Base-by-base conservation (phyloP, 1,284 basidiomycete species). In the Cryptococcus sp. region DNA sequence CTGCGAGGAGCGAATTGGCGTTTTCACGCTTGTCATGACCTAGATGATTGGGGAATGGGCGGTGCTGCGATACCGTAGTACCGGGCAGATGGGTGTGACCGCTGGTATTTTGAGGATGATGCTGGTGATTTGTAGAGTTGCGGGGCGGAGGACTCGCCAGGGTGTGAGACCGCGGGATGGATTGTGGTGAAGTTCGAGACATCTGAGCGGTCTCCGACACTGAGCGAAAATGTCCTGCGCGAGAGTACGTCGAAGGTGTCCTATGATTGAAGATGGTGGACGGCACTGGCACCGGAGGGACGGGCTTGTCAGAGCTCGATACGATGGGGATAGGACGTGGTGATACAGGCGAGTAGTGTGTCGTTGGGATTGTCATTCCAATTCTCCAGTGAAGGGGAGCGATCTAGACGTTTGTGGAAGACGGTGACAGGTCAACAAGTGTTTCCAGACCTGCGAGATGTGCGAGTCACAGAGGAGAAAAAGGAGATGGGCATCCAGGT, bases 211-310 rank as follows among this genome's bases (percentile, higher is more conserved):
- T 54, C 27, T 59, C 52, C 16, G 52, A 54, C 13, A 23, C 42
- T 15, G 57, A 59, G 11, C 57, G 41, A 22, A 46, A 23, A 52
- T 54, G 57, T n/a, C 42, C 47, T 38, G 46, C 42, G 35, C 48
- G 47, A 47, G 45, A 30, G 45, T 47, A 52, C 6, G 55, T 38
- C 35, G 55, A 52, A n/a, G 50, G 22, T 1, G 27, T 20, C 39
- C 43, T 46, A 13, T 46, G 35, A 7, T 20, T 30, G 11, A 48
- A 43, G 35, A 50, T 43, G 20, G 47, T 55, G 7, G 47, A 48
- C 43, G 47, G 35, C 10, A 8, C 30, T 4, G 30, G 30, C 13
- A 35, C 30, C 10, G 30, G 30, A 35, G 30, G 8, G 13, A 35
- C 30, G 30, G 8, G 2, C 2, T 35, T 10, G 30, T 35, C 10